Evolutionary conservation across 805 yeast species (phyloP), one percentile per base, ranked within the genome.

Genomic region (Nakazawaea ishiwadae): DNA sequence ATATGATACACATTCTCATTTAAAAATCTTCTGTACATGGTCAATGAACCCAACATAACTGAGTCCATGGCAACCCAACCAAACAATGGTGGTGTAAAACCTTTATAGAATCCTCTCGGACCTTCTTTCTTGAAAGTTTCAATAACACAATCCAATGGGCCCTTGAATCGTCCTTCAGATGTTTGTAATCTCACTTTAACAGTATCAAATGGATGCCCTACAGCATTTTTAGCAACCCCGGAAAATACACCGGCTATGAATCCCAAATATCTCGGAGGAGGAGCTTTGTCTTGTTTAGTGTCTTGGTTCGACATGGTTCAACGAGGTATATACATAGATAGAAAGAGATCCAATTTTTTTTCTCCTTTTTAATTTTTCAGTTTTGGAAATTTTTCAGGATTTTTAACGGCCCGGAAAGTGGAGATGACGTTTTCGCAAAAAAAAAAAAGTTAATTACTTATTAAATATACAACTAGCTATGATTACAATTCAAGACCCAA

Each of bases 11-110:
- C 60, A 48, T 75, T 69, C 16, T 79, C 82, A 53, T 81, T 81
- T 46, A 86, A 66, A 14, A 80, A 60, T 46, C 85, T 63, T 49
- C 90, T 66, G 59, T 89, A 89, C 45, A 83, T 75, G 51, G 86
- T 93, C 42, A 88, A 65, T 5, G 93, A 82, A 1, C 96, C 96
- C 47, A 89, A 68, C 87, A 89, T 84, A 37, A 87, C 87, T 3
- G 90, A 79, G 56, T 89, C 97, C 96, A 89, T 89, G 47, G 84
- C 61, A 51, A 89, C 87, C 96, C 96, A 89, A 0, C 96, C 97
- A 16, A 86, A 77, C 49, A 89, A 68, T 1, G 96, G 96, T 4
- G 97, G 96, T 0, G 96, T 86, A 49, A 89, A 87, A 0, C 97
- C 97, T 51, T 88, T 79, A 57, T 87, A 89, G 41, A 89, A 75